Conservation (phyloP, 2,329 filamentous ascomycete species). For the Penicillium freii region DNA sequence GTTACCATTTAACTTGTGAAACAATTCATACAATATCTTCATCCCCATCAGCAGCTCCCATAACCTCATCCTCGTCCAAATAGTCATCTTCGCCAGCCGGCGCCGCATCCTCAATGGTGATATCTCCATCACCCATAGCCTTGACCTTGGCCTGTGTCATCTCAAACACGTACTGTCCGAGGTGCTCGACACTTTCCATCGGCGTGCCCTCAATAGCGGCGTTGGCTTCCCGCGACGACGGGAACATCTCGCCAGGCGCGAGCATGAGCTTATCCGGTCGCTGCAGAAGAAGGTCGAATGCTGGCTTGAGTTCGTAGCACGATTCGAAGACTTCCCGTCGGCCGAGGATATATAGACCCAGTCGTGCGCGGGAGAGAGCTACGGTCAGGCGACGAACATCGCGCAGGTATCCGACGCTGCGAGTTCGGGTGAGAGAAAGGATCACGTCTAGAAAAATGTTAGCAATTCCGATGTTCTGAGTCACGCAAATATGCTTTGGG, state of each 20-base stretch:
- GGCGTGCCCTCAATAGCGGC: constrained; percentile 55
- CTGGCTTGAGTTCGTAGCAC: constrained; percentile 81
- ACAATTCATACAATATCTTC: constrained; percentile 37
- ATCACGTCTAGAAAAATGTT: constrained; percentile 69
- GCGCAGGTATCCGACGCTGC: constrained; percentile 84
- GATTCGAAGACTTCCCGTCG: constrained; percentile 84
- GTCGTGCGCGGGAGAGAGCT: constrained; percentile 83
- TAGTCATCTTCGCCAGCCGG: constrained; percentile 30
- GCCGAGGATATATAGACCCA: constrained; percentile 90
- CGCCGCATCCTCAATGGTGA: constrained; percentile 36
- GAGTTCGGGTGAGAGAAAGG: constrained; percentile 85
- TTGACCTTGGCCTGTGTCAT: constrained; percentile 78
- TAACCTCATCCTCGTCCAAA: constrained; percentile 38
- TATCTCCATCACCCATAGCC: constrained; percentile 50
- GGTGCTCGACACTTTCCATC: constrained; percentile 90
- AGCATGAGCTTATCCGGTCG: constrained; percentile 79
- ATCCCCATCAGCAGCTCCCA: constrained; percentile 31
- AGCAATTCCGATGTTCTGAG: constrained; percentile 7
- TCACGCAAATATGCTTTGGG: background rate
- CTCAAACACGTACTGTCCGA: constrained; percentile 94
- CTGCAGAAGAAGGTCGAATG: constrained; percentile 74
- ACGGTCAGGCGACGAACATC: constrained; percentile 93
- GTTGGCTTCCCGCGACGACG: constrained; percentile 57
- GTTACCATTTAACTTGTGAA: constrained; percentile 4
- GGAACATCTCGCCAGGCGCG: constrained; percentile 83